Evolutionary conservation across 495 filamentous ascomycete species (phyloP).

Genomic region (Podospora sp.): DNA sequence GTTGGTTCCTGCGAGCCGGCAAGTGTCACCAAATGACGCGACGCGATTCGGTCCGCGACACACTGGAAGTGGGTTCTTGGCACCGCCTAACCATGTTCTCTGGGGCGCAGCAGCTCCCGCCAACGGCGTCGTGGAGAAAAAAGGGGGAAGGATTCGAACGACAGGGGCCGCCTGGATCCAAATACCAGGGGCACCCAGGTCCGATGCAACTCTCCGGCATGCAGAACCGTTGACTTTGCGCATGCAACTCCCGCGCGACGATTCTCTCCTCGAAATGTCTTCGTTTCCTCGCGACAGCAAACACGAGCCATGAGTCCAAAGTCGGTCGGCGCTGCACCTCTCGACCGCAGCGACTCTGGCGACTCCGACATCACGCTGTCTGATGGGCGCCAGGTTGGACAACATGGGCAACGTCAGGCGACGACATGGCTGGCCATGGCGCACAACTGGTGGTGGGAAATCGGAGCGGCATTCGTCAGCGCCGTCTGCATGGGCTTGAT

Average conservation of each 20-base stretch:
- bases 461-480: constrained; percentile 18
- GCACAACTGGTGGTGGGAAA: constrained; percentile 32
- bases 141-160: constrained; percentile 8
- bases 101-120: constrained; percentile 7
- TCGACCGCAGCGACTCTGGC: background rate
- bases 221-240: background rate
- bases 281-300: background rate
- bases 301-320: background rate
- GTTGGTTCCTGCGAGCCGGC: constrained; percentile 4
- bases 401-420: background rate
- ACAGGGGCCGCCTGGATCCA: background rate
- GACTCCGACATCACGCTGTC: background rate
- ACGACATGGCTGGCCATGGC: background rate
- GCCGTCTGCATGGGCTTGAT: constrained; percentile 18
- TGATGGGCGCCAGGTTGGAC: background rate
- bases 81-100: constrained; percentile 3
- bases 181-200: background rate
- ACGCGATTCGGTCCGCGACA: constrained; percentile 1
- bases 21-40: constrained; percentile 1
- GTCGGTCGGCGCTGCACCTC: background rate
- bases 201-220: constrained; percentile 4
- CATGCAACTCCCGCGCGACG: background rate
- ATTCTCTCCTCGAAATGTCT: background rate
- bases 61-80: background rate
- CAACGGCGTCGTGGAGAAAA: constrained; percentile 1